These are phyloP conservation scores for Pilasporangium apinafurcum DNA, from an alignment of 352 stramenopile genomes.

Conservation along the genomic window DNA sequence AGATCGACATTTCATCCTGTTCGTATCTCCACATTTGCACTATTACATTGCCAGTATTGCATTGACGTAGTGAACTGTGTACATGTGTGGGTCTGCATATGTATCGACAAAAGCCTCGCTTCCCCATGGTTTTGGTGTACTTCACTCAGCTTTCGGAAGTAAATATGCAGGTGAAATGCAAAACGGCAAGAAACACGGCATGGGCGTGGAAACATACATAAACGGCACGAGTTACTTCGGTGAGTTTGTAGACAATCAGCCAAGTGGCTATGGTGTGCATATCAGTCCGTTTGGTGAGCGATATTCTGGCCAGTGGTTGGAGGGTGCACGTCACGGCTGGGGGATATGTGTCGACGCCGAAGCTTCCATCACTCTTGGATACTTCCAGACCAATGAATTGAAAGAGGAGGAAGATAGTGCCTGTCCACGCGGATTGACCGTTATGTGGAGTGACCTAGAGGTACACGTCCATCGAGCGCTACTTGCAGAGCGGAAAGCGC, in stretches of 20 bases:
- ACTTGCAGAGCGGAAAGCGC: conserved; percentile 25
- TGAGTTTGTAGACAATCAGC: conserved; percentile 16
- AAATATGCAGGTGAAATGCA: conserved; percentile 32
- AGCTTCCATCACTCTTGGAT: conserved; percentile 8
- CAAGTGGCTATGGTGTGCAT: conserved; percentile 35
- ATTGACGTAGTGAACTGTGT: too few species aligned
- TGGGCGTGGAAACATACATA: conserved; percentile 28
- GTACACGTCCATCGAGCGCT: conserved; percentile 23
- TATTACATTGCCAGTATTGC: too few species aligned
- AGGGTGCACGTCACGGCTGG: conserved; percentile 26
- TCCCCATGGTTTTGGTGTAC: conserved; percentile 31
- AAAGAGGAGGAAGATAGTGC: not conserved
- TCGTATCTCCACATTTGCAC: too few species aligned
- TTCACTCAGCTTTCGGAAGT: conserved; percentile 21
- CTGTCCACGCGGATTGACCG: too few species aligned
- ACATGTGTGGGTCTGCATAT: too few species aligned
- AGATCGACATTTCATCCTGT: conserved; percentile 9
- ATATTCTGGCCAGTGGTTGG: conserved; percentile 34
- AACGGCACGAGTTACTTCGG: conserved; percentile 37
- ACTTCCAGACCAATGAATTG: conserved; percentile 17
- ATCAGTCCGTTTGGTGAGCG: conserved; percentile 30
- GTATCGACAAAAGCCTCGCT: too few species aligned
- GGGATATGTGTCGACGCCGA: conserved; percentile 30
- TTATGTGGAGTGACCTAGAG: conserved; percentile 11
- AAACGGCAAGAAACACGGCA: conserved; percentile 23